phyloP scores from a whole-genome alignment of 306 rosid genomes.

The Fragaria iinumae region DNA sequence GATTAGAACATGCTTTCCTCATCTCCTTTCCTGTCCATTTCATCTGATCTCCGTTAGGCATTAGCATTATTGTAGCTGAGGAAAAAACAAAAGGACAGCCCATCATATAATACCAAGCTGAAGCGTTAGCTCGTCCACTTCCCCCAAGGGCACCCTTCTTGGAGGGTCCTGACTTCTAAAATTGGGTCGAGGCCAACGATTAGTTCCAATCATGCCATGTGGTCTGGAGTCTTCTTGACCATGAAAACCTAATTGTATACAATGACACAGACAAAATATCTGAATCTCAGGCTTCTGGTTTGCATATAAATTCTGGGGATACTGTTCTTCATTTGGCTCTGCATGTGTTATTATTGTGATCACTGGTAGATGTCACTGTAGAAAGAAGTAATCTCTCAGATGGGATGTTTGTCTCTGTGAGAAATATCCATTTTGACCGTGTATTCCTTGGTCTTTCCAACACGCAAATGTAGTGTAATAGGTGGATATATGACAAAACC shows the following conservation, averaged over 20 bases:
- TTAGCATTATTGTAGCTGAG: not conserved
- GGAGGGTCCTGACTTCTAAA: not conserved
- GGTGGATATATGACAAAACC: not conserved
- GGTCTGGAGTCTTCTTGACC: not conserved
- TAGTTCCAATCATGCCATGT: conserved; percentile 7
- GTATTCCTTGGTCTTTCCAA: not conserved
- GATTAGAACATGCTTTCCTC: not conserved
- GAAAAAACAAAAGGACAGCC: not conserved
- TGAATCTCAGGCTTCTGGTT: not conserved
- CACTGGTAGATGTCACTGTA: not conserved
- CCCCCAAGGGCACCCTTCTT: not conserved
- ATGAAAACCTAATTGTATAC: not conserved
- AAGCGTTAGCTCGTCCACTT: not conserved
- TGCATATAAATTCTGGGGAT: not conserved
- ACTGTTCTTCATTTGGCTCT: not conserved
- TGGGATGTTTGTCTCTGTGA: conserved; percentile 8
- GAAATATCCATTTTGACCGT: not conserved
- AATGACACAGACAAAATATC: not conserved
- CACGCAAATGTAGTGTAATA: not conserved
- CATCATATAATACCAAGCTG: not conserved
- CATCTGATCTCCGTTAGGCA: not conserved
- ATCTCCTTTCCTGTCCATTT: not conserved
- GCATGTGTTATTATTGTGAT: not conserved
- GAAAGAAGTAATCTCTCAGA: not conserved
- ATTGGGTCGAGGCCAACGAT: not conserved